Evolutionary conservation across 1,284 basidiomycete genomes (phyloP), one percentile per base, ranked within the genome.

Genomic region (Ceratobasidium theobromae): DNA sequence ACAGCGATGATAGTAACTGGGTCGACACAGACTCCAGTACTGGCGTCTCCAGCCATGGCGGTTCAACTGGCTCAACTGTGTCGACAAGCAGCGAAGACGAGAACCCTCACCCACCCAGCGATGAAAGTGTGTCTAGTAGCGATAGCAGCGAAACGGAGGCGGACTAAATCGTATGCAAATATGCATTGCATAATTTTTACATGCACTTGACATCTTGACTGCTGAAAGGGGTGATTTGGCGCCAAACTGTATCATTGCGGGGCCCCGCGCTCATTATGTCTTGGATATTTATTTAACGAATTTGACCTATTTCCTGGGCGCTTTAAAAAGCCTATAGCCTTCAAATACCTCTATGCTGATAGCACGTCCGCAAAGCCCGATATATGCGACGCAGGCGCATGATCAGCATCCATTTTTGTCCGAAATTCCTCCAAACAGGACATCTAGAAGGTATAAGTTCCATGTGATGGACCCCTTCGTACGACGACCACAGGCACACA

Each of bases 341-440:
- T n/a, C n/a, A n/a, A n/a, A n/a, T n/a, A n/a, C n/a, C n/a, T n/a
- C n/a, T n/a, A n/a, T n/a, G n/a, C n/a, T n/a, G 35, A 38, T 6
- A 38, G 35, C 35, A 38, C 16, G 8, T 8, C 35, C 35, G 16
- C 35, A 38, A 38, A 38, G 35, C 6, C 16, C 6, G 35, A 38
- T 16, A 16, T 8, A 38, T 25, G 14, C n/a, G 46, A 25, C 46
- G 8, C 14, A 21, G 57, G 57, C 57, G 57, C 21, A 60, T 49
- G 57, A 48, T 60, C 32, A 21, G 27, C 45, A 60, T 60, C 57
- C 57, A 49, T 60, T 49, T 60, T 49, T 6, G 46, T 48, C 30
- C 9, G 35, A 45, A 60, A 60, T 45, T 28, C 57, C 43, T 23
- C 16, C 30, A 23, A 23, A 33, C 27, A 45, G 43, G 18, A 11